Conservation (phyloP, 73 alveolate genomes). For the Effrenium voratum region DNA sequence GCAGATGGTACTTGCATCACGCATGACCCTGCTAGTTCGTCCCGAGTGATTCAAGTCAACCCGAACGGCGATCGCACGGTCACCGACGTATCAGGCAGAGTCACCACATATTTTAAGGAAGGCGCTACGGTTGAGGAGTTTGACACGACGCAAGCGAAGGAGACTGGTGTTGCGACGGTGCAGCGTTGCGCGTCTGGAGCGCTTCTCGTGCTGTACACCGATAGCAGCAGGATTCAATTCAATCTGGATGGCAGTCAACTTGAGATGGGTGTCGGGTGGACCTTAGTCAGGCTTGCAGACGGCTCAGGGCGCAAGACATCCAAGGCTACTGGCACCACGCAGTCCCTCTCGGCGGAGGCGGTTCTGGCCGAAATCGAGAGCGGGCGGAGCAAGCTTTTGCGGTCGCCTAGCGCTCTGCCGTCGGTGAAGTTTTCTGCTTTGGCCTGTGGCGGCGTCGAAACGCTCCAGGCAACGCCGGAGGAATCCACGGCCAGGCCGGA, state of each 20-base stretch:
- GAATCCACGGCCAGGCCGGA: too few relatives aligned
- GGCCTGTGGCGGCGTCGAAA: not conserved
- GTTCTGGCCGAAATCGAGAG: not conserved
- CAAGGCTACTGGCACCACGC: not conserved
- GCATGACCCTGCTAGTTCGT: not conserved
- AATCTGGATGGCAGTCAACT: not conserved
- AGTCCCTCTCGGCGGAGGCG: not conserved
- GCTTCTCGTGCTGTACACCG: not conserved
- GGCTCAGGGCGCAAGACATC: not conserved
- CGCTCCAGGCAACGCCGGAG: not conserved
- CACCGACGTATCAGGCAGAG: not conserved
- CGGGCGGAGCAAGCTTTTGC: not conserved
- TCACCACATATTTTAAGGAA: not conserved
- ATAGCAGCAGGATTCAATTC: not conserved
- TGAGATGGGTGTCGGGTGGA: not conserved
- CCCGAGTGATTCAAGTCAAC: not conserved
- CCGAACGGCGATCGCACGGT: constrained; percentile 19
- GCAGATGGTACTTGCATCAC: constrained; percentile 16
- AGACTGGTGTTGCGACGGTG: not conserved
- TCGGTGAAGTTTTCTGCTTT: not conserved
- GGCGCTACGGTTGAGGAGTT: not conserved
- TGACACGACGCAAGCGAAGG: not conserved
- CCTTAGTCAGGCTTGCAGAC: not conserved
- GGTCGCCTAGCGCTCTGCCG: not conserved
- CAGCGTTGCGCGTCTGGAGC: constrained; percentile 32